phyloP scores from a whole-genome alignment of 2,329 filamentous ascomycete species.

The Mycocentrospora acerina region DNA sequence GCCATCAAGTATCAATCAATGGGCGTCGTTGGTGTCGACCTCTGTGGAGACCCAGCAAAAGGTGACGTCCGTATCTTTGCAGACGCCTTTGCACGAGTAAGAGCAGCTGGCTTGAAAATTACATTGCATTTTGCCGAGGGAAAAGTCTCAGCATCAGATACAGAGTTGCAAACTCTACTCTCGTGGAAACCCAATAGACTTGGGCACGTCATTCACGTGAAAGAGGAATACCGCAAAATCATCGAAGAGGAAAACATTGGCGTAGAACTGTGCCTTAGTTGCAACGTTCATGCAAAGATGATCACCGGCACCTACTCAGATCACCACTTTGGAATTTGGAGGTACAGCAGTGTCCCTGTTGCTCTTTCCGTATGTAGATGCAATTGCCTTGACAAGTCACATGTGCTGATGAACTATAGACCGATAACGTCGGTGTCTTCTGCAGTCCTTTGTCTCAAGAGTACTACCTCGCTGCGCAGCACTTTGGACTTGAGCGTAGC shows the following conservation, averaged over 20 bases:
- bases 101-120: slow-evolving; percentile 57
- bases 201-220: slow-evolving; percentile 78
- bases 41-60: slow-evolving; percentile 73
- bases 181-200: slow-evolving; percentile 67
- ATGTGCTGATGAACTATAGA: slow-evolving; percentile 51
- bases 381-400: too few relatives aligned
- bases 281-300: slow-evolving; percentile 77
- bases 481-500: slow-evolving; percentile 60
- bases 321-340: slow-evolving; percentile 80
- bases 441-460: slow-evolving; percentile 75
- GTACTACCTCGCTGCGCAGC: slow-evolving; percentile 69
- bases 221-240: slow-evolving; percentile 58
- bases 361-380: slow-evolving; percentile 70
- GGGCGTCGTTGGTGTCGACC: slow-evolving; percentile 72
- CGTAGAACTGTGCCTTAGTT: slow-evolving; percentile 76
- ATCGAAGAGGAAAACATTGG: slow-evolving; percentile 60
- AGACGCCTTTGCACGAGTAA: slow-evolving; percentile 61
- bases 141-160: slow-evolving; percentile 55
- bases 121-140: slow-evolving; percentile 81
- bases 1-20: slow-evolving; percentile 56
- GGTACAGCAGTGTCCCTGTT: slow-evolving; percentile 55
- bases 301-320: slow-evolving; percentile 63
- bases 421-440: slow-evolving; percentile 82
- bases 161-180: slow-evolving; percentile 66
- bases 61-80: slow-evolving; percentile 63